Percentiles rank a stretch among this genome's conserved stretches.
These are phyloP conservation scores for Candida namnaoensis DNA, from an alignment of 805 yeast species.

Conservation along the genomic window DNA sequence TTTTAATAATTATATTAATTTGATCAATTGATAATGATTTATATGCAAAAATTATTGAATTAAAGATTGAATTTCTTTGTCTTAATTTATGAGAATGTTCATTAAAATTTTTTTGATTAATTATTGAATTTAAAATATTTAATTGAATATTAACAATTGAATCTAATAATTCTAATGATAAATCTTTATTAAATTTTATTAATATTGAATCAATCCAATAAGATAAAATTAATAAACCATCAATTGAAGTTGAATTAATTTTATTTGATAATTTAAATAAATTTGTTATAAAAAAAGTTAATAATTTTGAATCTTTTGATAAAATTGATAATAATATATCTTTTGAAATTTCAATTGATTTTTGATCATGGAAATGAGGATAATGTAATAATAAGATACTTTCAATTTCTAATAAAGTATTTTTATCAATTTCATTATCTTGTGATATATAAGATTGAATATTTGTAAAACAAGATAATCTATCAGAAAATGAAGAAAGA, in stretches of 20 bases:
- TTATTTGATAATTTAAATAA: slow-evolving; percentile 22
- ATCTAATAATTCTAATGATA: slow-evolving; percentile 17
- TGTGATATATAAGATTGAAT: neutral
- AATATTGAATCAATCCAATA: slow-evolving; percentile 42
- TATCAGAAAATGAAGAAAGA: slow-evolving; percentile 10
- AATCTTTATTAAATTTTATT: slow-evolving; percentile 13
- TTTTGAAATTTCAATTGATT: slow-evolving; percentile 4
- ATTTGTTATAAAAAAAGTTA: slow-evolving; percentile 9
- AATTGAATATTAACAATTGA: slow-evolving; percentile 26
- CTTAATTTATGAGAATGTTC: slow-evolving; percentile 31
- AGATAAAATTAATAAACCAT: slow-evolving; percentile 48
- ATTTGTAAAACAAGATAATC: slow-evolving; percentile 14
- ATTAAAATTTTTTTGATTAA: slow-evolving; percentile 10
- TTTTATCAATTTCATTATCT: slow-evolving; percentile 1
- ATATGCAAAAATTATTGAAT: slow-evolving; percentile 18
- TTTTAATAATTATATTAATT: slow-evolving; percentile 6
- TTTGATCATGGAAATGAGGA: slow-evolving; percentile 5
- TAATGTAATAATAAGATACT: slow-evolving; percentile 9
- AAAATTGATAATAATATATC: slow-evolving; percentile 9
- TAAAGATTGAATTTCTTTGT: slow-evolving; percentile 25
- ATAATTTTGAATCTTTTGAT: slow-evolving; percentile 1
- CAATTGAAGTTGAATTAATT: slow-evolving; percentile 34
- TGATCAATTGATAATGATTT: slow-evolving; percentile 13
- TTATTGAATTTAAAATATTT: slow-evolving; percentile 15
- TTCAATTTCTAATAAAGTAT: slow-evolving; percentile 10